phyloP scores from a whole-genome alignment of 345 rosid genomes.

The Psidium friedrichsthalianum region DNA sequence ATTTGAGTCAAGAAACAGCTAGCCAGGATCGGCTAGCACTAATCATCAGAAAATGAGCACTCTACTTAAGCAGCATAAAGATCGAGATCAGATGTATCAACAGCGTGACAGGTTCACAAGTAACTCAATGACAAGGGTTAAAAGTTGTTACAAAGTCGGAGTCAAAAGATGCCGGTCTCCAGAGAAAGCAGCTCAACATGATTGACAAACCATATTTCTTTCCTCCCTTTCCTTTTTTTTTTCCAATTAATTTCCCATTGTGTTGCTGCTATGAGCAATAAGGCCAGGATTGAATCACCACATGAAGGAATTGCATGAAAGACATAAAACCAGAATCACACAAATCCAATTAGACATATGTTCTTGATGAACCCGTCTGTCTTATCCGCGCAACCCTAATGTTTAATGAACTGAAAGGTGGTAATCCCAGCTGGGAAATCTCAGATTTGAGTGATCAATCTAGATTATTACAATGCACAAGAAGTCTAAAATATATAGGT shows the following conservation, averaged over 20 bases:
- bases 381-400: not conserved
- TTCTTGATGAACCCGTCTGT: not conserved
- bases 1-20: not conserved
- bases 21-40: not conserved
- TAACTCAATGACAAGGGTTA: not conserved
- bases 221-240: too few species aligned
- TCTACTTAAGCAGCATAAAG: not conserved
- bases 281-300: not conserved
- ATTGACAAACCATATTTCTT: not conserved
- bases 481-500: not conserved
- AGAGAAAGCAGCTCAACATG: not conserved
- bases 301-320: not conserved
- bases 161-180: not conserved
- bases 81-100: not conserved
- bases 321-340: not conserved
- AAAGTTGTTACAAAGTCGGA: not conserved
- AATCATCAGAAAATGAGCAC: not conserved
- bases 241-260: not conserved
- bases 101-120: not conserved
- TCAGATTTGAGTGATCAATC: not conserved
- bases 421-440: not conserved
- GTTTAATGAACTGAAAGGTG: not conserved
- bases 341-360: not conserved
- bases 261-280: not conserved
- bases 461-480: not conserved